Evolutionary conservation across 495 filamentous ascomycete genomes (phyloP), one percentile per base, ranked within the genome.

Genomic region (Lichina pygmaea): DNA sequence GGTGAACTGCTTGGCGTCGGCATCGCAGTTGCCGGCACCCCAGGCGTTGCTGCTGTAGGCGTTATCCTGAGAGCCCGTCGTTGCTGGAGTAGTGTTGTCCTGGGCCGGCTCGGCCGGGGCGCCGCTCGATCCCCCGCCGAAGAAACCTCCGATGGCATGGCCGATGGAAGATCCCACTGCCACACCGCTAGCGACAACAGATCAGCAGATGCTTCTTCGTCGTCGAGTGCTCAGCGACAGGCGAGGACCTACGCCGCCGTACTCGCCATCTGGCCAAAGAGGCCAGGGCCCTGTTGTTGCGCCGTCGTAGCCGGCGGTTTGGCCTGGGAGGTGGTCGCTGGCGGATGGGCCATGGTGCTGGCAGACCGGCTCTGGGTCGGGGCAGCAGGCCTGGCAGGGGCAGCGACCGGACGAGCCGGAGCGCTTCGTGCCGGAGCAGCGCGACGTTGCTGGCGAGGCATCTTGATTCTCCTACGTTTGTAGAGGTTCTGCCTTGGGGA

Each of bases 101-200:
- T 56, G 64, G 53, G 67, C 65, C 41, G 62, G 48, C 56, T 70
- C 67, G 52, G 71, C 71, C 39, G 79, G 67, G 34, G 76, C 67
- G 49, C 60, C 60, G 49, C 71, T 68, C 53, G 58, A 59, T 44
- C 71, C 69, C 51, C 82, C 79, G 55, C 78, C 72, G 64, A 86
- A 92, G 55, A 82, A 61, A 47, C 81, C 80, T 55, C 84, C 82
- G 60, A 95, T 72, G 50, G 82, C 85, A 63, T 95, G 86, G 57
- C 89, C 89, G 63, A 97, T 81, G 17, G 83, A 80, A 44, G 82
- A 89, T 49, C 89, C 89, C 46, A 95, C 75, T 47, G 86, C 89
- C 49, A 94, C 89, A 73, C 89, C 89, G 56, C 85, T 93, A 52
- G 48, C 40, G 41, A 46, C 3, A 8, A 31, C 10, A 43, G 42